Evolutionary conservation across 805 yeast species (phyloP), one percentile per base, ranked within the genome.

Genomic region (Candida arabinofermentans): DNA sequence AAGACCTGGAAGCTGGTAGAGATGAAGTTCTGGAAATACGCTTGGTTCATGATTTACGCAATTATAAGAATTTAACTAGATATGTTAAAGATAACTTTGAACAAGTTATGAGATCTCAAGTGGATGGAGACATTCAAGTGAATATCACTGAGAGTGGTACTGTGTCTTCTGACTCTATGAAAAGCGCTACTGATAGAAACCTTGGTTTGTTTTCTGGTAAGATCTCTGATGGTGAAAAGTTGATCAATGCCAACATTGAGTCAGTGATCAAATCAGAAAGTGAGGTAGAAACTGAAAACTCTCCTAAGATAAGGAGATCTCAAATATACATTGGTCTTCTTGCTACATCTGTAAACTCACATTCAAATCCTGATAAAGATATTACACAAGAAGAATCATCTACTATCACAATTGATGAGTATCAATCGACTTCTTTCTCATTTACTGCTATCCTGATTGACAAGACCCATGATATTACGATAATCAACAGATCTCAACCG

Each of bases 191-290:
- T 10, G 36, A 45, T 23, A 70, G 74, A 24, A 76, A 77, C 37
- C 73, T 91, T 53, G 83, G 83, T 47, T 61, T 86, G 51, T 87
- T 89, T 58, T 67, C 73, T 17, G 97, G 97, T 8, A 83, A 84
- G 48, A 55, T 79, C 1, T 75, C 79, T 34, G 95, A 88, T 60
- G 97, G 93, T 12, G 95, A 86, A 55, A 91, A 93, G 61, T 74
- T 93, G 44, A 84, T 95, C 31, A 72, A 77, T 54, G 98, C 97
- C 4, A 90, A 88, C 57, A 72, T 91, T 53, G 96, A 88, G 24
- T 78, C 80, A 40, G 79, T 81, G n/a, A 73, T 82, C 39, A 54
- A 49, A 18, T 34, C 29, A n/a, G 50, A 45, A 22, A 40, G 36
- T 5, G 34, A 35, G 37, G 35, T 27, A 3, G 34, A 39, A 2